A percentile compares a stretch with the other conserved stretches of the same genome.
These are phyloP conservation scores for Eragrostis nindensis DNA, from an alignment of 176 grass and related monocot species.

Conservation along the genomic window DNA sequence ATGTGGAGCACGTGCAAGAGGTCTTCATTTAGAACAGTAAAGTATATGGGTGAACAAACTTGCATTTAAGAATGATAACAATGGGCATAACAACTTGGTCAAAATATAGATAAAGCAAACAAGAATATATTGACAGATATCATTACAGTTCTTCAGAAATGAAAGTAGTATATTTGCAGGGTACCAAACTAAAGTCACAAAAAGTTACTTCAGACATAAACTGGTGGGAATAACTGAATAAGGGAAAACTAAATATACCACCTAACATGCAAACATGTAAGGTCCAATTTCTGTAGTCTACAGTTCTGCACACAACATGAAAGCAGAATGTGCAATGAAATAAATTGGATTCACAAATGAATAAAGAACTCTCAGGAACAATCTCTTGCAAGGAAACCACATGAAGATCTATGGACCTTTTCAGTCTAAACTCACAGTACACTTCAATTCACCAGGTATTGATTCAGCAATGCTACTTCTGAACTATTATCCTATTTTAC, in stretches of 20 bases:
- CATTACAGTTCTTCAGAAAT: too few relatives aligned
- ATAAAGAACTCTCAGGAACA: neutral
- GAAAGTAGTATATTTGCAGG: too few relatives aligned
- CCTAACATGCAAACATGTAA: too few relatives aligned
- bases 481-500: too few relatives aligned
- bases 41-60: conserved; percentile 1
- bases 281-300: neutral
- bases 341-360: neutral
- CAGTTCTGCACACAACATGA: conserved; percentile 5
- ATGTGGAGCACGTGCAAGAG: conserved; percentile 31
- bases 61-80: conserved; percentile 12
- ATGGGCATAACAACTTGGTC: neutral
- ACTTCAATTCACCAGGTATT: neutral
- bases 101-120: neutral
- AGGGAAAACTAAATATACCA: too few relatives aligned
- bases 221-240: too few relatives aligned
- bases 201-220: too few relatives aligned
- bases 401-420: conserved; percentile 20
- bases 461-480: neutral
- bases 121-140: neutral
- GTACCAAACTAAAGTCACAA: too few relatives aligned
- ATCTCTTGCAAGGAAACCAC: conserved; percentile 21
- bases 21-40: conserved; percentile 16
- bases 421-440: too few relatives aligned
- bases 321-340: conserved; percentile 9